Evolutionary conservation across 768 basidiomycete species (phyloP).

Genomic region (Exsudoporus frostii): DNA sequence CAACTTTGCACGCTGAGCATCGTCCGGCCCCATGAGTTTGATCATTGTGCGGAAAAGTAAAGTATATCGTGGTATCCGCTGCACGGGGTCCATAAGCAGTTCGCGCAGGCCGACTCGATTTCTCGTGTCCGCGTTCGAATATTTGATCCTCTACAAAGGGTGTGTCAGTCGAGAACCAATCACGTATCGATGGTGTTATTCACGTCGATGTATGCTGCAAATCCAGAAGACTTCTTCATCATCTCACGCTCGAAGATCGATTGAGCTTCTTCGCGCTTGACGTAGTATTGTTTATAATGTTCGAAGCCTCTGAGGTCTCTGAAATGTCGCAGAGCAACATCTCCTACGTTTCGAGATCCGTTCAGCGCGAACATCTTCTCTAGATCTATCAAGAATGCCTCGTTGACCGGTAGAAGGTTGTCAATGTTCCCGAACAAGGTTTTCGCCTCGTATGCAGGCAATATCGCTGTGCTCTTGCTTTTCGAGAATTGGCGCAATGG

Average conservation of each 20-base stretch:
- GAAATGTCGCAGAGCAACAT: conserved; percentile 84
- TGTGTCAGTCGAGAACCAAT: conserved; percentile 8
- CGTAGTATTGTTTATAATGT: conserved; percentile 87
- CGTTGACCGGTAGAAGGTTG: conserved; percentile 83
- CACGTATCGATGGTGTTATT: conserved; percentile 29
- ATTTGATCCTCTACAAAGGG: conserved; percentile 72
- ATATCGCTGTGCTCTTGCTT: conserved; percentile 80
- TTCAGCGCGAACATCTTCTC: conserved; percentile 73
- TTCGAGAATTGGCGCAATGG: conserved; percentile 85
- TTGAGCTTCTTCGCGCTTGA: conserved; percentile 91
- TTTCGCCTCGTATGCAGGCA: conserved; percentile 88
- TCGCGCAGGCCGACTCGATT: conserved; percentile 89
- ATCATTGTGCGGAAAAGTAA: conserved; percentile 90
- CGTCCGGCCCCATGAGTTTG: conserved; percentile 77
- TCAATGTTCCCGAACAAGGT: conserved; percentile 94
- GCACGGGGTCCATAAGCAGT: conserved; percentile 93
- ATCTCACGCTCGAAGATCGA: conserved; percentile 81
- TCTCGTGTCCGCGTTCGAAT: conserved; percentile 65
- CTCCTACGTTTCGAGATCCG: conserved; percentile 63
- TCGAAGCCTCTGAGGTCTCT: conserved; percentile 83
- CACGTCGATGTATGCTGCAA: conserved; percentile 86
- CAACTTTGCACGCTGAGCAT: conserved; percentile 75
- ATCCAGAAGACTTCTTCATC: conserved; percentile 74
- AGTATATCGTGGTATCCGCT: conserved; percentile 93
- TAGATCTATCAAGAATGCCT: conserved; percentile 78